Conservation (phyloP, 2,329 filamentous ascomycete species). For the Cadophora malorum region DNA sequence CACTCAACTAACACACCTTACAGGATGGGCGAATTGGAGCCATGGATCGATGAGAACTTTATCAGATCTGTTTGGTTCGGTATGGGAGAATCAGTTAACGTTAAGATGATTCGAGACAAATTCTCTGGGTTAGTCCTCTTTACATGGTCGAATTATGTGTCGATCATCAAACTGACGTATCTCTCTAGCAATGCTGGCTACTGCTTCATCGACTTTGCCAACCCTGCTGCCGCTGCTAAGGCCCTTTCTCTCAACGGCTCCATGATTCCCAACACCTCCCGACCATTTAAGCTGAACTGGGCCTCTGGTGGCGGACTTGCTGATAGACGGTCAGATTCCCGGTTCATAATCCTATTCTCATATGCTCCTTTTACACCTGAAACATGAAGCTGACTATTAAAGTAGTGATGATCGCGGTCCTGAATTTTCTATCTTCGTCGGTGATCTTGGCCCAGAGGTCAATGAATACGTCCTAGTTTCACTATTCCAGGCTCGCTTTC, state of each 20-base stretch:
- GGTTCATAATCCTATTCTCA: slow-evolving; percentile 41
- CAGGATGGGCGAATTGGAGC: slow-evolving; percentile 99
- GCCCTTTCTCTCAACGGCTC: slow-evolving; percentile 89
- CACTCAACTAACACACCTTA: slow-evolving; percentile 15
- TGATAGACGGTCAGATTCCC: slow-evolving; percentile 76
- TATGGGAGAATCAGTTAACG: slow-evolving; percentile 92
- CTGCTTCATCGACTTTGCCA: slow-evolving; percentile 94
- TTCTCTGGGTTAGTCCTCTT: slow-evolving; percentile 80
- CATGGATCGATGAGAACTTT: slow-evolving; percentile 99
- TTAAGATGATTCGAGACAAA: slow-evolving; percentile 99
- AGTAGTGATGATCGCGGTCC: slow-evolving; percentile 90
- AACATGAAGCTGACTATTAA: slow-evolving; percentile 33
- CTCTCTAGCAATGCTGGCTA: slow-evolving; percentile 86
- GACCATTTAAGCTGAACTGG: slow-evolving; percentile 99
- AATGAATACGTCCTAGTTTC: slow-evolving; percentile 98
- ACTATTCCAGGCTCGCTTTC: slow-evolving; percentile 95
- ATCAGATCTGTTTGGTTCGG: slow-evolving; percentile 91
- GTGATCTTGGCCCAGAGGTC: slow-evolving; percentile 95
- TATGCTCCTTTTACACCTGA: slow-evolving; percentile 24
- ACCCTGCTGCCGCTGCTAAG: slow-evolving; percentile 84
- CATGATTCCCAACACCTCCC: slow-evolving; percentile 89
- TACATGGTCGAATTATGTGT: not conserved
- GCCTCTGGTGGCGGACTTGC: slow-evolving; percentile 94
- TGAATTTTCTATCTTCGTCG: slow-evolving; percentile 97
- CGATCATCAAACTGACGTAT: slow-evolving; percentile 26